These are phyloP conservation scores for Chaetomium fimeti DNA, from an alignment of 495 filamentous ascomycete genomes.

Conservation along the genomic window DNA sequence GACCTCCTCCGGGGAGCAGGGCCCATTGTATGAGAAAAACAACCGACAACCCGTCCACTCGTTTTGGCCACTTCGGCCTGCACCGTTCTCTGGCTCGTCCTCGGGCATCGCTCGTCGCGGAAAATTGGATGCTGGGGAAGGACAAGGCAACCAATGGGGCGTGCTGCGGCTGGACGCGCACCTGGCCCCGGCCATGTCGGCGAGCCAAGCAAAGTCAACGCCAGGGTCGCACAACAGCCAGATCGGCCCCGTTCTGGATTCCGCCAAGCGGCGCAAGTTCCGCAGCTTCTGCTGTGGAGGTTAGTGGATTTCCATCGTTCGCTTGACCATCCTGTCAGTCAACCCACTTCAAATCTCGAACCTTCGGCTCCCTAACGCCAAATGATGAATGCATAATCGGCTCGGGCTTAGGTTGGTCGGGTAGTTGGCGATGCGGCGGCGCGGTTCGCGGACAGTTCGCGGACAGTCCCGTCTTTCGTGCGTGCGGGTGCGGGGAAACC, in stretches of 20 bases:
- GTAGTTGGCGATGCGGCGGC: too few relatives aligned
- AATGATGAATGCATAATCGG: not conserved
- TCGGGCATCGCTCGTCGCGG: slow-evolving; percentile 8
- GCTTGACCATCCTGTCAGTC: not conserved
- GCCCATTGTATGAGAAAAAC: slow-evolving; percentile 2
- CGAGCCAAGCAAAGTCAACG: not conserved
- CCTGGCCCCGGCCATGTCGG: not conserved
- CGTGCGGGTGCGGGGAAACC: too few relatives aligned
- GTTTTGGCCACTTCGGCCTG: not conserved
- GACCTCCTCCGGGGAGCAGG: not conserved
- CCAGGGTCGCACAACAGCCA: slow-evolving; percentile 2
- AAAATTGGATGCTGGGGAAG: slow-evolving; percentile 2
- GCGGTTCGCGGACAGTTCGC: too few relatives aligned
- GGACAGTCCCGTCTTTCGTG: too few relatives aligned
- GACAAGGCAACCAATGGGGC: slow-evolving; percentile 22
- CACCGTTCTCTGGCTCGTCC: not conserved
- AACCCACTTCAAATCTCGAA: not conserved
- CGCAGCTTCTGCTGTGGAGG: not conserved
- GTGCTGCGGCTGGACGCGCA: slow-evolving; percentile 4
- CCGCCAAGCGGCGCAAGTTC: not conserved
- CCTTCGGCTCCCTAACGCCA: not conserved
- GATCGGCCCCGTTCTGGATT: not conserved
- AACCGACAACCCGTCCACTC: not conserved
- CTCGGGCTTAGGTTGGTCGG: too few relatives aligned
- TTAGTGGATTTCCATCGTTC: too few relatives aligned